Base-by-base conservation (phyloP, 305 asterid genomes). In the Fraxinus ornus region DNA sequence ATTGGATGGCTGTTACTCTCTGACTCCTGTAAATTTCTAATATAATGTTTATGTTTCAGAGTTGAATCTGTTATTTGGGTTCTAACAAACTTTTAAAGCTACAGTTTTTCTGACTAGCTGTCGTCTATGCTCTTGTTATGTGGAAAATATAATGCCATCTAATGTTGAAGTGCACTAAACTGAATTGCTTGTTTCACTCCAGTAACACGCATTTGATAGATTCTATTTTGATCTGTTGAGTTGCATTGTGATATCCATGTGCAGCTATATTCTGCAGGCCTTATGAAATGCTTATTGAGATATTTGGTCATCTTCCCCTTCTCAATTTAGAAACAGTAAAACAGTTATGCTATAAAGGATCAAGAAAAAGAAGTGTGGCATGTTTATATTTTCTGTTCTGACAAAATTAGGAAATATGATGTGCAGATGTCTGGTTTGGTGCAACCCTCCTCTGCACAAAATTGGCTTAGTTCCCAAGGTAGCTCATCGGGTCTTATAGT, bases 401-500 rank as follows among this genome's bases (percentile, higher is more conserved):
- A 68, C 37, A 24, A 68, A 12, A 22, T 36, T 9, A 68, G 74
- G 74, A 68, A 68, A 68, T 68, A 68, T 68, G 32, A 68, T 68
- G 19, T 68, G 74, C 74, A 68, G 74, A 68, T 68, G 3, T 68
- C 74, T 26, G 74, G 74, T 68, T 68, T 68, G 36, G 37, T 68
- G 35, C 74, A 68, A 24, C 74, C 74, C 7, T 68, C 74, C 37
- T 28, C 96, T 36, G 89, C 93, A 47, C 97, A 90, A 85, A 97
- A 70, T 85, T 97, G 98, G 98, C 93, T 92, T 85, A 95, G 94
- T 85, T 89, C 96, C 79, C 98, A 95, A 80, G 89, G 92, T 83
- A 92, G 97, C 89, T 91, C 99, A 64, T 94, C 99, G 24, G 97
- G 96, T 87, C 95, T 93, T 82, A 91, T 93, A 26, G 98, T 92